Conservation (phyloP, 768 basidiomycete genomes). For the Boletus subcaerulescens region DNA sequence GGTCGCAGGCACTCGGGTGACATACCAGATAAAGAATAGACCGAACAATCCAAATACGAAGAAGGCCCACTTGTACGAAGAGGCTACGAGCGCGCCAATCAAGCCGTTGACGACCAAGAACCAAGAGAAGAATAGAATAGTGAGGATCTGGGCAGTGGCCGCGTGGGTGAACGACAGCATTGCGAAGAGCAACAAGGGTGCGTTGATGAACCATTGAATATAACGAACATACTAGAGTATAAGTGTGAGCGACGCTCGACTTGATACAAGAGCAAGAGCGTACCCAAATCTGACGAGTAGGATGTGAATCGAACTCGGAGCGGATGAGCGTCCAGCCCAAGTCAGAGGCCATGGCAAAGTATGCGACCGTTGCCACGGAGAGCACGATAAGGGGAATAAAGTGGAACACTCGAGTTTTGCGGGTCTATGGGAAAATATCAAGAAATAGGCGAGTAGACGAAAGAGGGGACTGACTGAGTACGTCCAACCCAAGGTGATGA, state of each 20-base stretch:
- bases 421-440: conserved; percentile 21
- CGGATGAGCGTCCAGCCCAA: conserved; percentile 46
- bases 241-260: background rate
- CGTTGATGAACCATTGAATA: conserved; percentile 57
- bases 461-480: conserved; percentile 20
- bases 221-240: conserved; percentile 47
- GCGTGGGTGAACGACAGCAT: conserved; percentile 46
- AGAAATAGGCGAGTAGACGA: background rate
- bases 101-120: conserved; percentile 46
- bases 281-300: conserved; percentile 45
- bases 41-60: conserved; percentile 46
- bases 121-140: conserved; percentile 35
- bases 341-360: conserved; percentile 57
- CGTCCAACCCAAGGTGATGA: conserved; percentile 37
- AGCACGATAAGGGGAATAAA: conserved; percentile 47
- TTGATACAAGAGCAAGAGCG: background rate
- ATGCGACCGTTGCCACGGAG: conserved; percentile 42
- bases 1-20: background rate
- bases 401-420: conserved; percentile 46
- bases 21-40: conserved; percentile 49
- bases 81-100: conserved; percentile 48
- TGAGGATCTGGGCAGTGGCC: conserved; percentile 47
- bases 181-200: conserved; percentile 47
- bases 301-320: conserved; percentile 32
- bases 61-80: conserved; percentile 54